phyloP scores from a whole-genome alignment of 768 basidiomycete species.

The Terana coerulea region DNA sequence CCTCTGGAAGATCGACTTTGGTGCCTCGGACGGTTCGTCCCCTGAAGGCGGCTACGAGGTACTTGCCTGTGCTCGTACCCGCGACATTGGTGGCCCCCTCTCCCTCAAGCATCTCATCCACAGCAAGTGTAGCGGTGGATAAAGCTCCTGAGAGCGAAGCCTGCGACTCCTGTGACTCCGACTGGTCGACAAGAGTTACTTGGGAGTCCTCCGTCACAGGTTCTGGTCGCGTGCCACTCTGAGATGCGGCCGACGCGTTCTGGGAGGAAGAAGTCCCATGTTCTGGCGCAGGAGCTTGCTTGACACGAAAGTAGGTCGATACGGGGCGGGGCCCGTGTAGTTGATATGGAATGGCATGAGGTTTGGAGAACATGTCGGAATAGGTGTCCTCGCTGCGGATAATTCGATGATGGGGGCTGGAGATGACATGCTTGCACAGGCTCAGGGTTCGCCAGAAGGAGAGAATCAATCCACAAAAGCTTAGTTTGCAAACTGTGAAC shows the following conservation, averaged over 20 bases:
- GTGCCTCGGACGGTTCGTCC: constrained; percentile 73
- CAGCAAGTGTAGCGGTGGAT: neutral
- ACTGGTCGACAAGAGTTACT: constrained; percentile 4
- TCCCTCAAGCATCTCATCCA: neutral
- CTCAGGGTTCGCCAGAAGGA: too few relatives aligned
- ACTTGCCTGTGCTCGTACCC: constrained; percentile 14
- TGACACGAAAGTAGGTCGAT: constrained; percentile 67
- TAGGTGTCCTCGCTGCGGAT: constrained; percentile 5
- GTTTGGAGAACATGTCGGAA: constrained; percentile 50
- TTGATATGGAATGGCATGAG: constrained; percentile 83
- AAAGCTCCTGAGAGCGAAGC: neutral
- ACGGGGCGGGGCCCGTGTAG: constrained; percentile 68
- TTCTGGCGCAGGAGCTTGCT: constrained; percentile 27
- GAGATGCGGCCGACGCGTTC: neutral
- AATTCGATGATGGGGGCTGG: constrained; percentile 8
- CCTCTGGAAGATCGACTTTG: constrained; percentile 54
- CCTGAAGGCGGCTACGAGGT: constrained; percentile 64
- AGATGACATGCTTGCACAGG: too few relatives aligned
- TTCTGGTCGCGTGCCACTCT: constrained; percentile 3
- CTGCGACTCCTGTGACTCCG: constrained; percentile 5
- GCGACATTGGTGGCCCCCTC: neutral
- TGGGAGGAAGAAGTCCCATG: constrained; percentile 3
- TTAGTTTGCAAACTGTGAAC: too few relatives aligned
- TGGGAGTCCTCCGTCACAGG: constrained; percentile 8
- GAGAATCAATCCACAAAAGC: too few relatives aligned